Evolutionary conservation across 2,329 filamentous ascomycete genomes (phyloP).

Genomic region (Peltaster fructicola): DNA sequence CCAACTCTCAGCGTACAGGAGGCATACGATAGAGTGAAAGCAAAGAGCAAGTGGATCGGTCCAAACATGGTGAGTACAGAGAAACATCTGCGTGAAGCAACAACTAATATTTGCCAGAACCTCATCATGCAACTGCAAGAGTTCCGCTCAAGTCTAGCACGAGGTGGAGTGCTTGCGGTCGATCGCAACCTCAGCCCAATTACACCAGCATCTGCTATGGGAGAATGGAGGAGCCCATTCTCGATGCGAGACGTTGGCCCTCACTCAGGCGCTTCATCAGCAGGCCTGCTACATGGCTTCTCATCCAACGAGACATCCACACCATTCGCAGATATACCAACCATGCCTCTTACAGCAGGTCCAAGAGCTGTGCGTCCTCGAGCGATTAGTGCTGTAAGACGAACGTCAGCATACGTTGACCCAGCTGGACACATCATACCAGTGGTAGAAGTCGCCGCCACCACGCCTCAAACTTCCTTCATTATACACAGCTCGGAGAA

Average conservation of each 20-base stretch:
- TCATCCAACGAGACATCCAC: too few relatives aligned
- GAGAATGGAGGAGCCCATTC: conserved; percentile 17
- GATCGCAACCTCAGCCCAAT: conserved; percentile 18
- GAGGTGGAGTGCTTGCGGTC: conserved; percentile 18
- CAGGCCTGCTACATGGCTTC: too few relatives aligned
- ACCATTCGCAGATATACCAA: too few relatives aligned
- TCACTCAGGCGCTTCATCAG: conserved; percentile 1
- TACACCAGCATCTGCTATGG: conserved; percentile 17
- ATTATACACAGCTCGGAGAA: conserved; percentile 4
- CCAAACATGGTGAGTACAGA: conserved; percentile 50
- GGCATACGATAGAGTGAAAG: conserved; percentile 64
- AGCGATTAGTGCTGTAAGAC: conserved; percentile 19
- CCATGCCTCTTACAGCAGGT: too few relatives aligned
- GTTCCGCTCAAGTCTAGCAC: conserved; percentile 37
- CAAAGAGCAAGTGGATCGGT: conserved; percentile 72
- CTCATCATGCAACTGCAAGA: conserved; percentile 79
- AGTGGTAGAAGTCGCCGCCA: conserved; percentile 11
- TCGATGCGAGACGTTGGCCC: conserved; percentile 5
- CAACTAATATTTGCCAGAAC: conserved; percentile 24
- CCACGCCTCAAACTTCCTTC: conserved; percentile 3
- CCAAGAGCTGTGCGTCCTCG: too few relatives aligned
- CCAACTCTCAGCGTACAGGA: conserved; percentile 63
- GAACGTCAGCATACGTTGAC: conserved; percentile 34
- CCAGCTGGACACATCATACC: conserved; percentile 19
- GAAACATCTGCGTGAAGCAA: not conserved